phyloP scores from a whole-genome alignment of 192 early-diverging fungal species.

The Chytriomyces hyalinus region DNA sequence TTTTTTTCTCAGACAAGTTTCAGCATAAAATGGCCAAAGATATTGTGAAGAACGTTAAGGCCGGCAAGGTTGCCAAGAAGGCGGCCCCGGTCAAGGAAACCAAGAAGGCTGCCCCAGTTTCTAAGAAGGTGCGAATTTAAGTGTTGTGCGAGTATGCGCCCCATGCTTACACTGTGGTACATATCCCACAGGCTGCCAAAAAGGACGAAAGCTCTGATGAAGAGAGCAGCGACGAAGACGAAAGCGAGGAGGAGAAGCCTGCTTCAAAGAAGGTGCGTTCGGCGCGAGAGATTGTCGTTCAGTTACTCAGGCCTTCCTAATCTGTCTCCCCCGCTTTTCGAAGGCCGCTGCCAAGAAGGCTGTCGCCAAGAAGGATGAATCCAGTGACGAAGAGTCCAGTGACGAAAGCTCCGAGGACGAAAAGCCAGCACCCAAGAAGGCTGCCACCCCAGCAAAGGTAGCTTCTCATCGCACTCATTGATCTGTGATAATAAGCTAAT shows the following conservation, averaged over 20 bases:
- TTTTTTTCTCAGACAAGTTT: slow-evolving; percentile 6
- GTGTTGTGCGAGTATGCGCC: neutral
- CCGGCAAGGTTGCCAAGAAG: neutral
- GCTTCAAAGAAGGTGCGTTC: neutral
- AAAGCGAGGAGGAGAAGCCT: neutral
- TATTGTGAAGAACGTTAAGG: slow-evolving; percentile 15
- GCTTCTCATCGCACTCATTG: neutral
- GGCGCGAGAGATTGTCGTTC: neutral
- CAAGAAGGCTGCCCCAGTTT: slow-evolving; percentile 18
- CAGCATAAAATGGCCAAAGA: slow-evolving; percentile 21
- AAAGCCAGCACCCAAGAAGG: slow-evolving; percentile 31
- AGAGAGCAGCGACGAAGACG: slow-evolving; percentile 28
- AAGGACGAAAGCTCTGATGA: slow-evolving; percentile 29
- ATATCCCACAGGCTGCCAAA: slow-evolving; percentile 26
- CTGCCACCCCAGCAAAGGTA: slow-evolving; percentile 11
- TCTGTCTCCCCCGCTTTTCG: neutral
- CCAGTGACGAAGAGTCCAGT: slow-evolving; percentile 33
- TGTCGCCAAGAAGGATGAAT: slow-evolving; percentile 34
- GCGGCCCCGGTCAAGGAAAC: slow-evolving; percentile 5
- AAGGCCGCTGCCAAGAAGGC: slow-evolving; percentile 48
- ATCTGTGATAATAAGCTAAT: neutral
- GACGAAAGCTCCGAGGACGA: slow-evolving; percentile 34
- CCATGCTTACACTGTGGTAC: neutral
- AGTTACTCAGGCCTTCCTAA: no score
- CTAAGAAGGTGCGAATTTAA: slow-evolving; percentile 9